These are phyloP conservation scores for Triticum turgidum DNA, from an alignment of 176 grass and related monocot species.

Conservation along the genomic window DNA sequence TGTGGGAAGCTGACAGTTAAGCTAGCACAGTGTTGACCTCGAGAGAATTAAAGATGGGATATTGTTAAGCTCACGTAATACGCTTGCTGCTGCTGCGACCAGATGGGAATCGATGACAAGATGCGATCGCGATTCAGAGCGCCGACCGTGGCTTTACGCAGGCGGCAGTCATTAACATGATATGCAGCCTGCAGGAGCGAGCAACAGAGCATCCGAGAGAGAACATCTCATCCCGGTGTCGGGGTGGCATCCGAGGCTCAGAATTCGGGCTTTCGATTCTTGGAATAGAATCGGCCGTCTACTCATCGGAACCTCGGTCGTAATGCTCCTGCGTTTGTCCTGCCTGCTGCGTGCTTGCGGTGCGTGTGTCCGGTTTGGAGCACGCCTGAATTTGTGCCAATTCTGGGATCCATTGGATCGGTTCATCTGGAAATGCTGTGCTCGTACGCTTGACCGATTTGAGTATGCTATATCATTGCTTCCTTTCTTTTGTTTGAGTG, in stretches of 20 bases:
- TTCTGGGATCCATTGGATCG: conserved; percentile 1
- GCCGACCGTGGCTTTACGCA: background rate
- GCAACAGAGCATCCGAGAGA: background rate
- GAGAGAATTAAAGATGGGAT: background rate
- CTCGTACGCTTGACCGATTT: background rate
- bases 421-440: background rate
- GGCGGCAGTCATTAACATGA: background rate
- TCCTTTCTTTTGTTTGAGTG: too few species aligned
- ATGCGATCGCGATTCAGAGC: background rate
- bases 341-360: background rate
- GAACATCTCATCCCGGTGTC: too few species aligned
- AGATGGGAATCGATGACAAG: background rate
- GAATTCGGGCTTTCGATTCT: too few species aligned
- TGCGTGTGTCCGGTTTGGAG: background rate
- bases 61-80: background rate
- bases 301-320: background rate
- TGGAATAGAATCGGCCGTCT: too few species aligned
- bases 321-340: background rate
- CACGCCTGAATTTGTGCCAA: background rate
- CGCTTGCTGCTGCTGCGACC: background rate
- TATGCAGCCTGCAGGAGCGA: background rate
- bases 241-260: too few species aligned
- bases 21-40: background rate
- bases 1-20: background rate
- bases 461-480: background rate